These are phyloP conservation scores for Alternaria metachromatica DNA, from an alignment of 2,329 filamentous ascomycete species.

Conservation along the genomic window DNA sequence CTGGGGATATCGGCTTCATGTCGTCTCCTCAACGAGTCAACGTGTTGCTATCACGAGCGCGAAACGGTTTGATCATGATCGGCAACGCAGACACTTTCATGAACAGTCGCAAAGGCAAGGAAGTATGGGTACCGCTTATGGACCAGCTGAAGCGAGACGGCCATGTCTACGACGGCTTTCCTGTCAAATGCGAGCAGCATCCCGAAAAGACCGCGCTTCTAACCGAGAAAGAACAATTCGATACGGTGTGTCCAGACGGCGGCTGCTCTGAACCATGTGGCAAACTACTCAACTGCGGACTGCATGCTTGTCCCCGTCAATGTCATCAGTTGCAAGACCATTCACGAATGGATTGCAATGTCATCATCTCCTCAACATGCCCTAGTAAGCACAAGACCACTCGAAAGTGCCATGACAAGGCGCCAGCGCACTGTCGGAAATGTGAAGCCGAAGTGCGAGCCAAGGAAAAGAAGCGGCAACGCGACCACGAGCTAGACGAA, in stretches of 20 bases:
- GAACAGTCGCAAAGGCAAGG: conserved; percentile 62
- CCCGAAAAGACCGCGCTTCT: conserved; percentile 55
- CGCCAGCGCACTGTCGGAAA: conserved; percentile 52
- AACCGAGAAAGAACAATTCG: conserved; percentile 63
- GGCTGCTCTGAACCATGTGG: conserved; percentile 69
- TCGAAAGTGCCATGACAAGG: conserved; percentile 55
- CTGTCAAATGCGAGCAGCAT: conserved; percentile 45
- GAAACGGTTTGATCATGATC: conserved; percentile 70
- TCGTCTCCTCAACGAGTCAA: conserved; percentile 70
- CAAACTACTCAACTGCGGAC: conserved; percentile 60
- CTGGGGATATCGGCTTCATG: conserved; percentile 75
- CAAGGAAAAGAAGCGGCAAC: conserved; percentile 51
- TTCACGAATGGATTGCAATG: conserved; percentile 58
- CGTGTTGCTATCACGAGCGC: conserved; percentile 71
- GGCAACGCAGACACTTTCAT: conserved; percentile 74
- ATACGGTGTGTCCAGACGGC: conserved; percentile 69
- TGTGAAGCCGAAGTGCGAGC: conserved; percentile 62
- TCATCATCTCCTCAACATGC: conserved; percentile 58
- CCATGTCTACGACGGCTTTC: conserved; percentile 52
- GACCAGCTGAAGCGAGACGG: conserved; percentile 59
- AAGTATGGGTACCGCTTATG: conserved; percentile 66
- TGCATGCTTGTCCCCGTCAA: conserved; percentile 64
- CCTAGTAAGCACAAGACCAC: conserved; percentile 58
- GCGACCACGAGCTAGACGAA: conserved; percentile 60
- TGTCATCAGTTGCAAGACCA: conserved; percentile 71